phyloP scores from a whole-genome alignment of 2,329 filamentous ascomycete species.

The Talaromyces funiculosus region DNA sequence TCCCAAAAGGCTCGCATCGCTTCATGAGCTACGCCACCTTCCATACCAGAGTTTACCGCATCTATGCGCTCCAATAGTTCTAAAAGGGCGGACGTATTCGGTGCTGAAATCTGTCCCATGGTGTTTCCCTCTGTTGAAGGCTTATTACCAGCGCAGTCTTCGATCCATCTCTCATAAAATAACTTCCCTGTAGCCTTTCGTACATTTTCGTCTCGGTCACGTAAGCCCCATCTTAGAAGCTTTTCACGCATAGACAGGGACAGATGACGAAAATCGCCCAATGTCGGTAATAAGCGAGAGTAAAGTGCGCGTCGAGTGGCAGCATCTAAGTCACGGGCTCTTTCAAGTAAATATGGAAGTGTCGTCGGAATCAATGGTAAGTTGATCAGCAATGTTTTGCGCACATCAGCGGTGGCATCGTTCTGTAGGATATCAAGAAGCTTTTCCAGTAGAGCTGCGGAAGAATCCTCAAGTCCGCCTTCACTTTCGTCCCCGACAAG shows the following conservation, averaged over 20 bases:
- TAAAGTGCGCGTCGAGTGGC: slow-evolving; percentile 81
- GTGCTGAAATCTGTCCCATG: slow-evolving; percentile 48
- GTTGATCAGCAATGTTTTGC: slow-evolving; percentile 80
- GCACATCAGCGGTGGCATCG: slow-evolving; percentile 88
- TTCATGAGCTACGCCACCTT: slow-evolving; percentile 84
- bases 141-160: slow-evolving; percentile 74
- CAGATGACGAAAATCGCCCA: slow-evolving; percentile 91
- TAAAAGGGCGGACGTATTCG: slow-evolving; percentile 74
- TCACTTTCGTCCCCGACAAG: slow-evolving; percentile 67
- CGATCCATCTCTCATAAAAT: slow-evolving; percentile 95
- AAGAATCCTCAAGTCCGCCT: slow-evolving; percentile 62
- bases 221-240: slow-evolving; percentile 85
- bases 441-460: slow-evolving; percentile 69
- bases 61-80: slow-evolving; percentile 93
- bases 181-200: slow-evolving; percentile 83
- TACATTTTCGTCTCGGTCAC: slow-evolving; percentile 90
- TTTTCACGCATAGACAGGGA: slow-evolving; percentile 94
- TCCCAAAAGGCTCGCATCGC: slow-evolving; percentile 98
- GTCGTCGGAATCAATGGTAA: slow-evolving; percentile 79
- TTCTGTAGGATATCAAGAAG: slow-evolving; percentile 86
- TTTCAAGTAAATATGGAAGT: slow-evolving; percentile 79
- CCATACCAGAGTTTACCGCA: slow-evolving; percentile 80
- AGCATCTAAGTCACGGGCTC: slow-evolving; percentile 82
- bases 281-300: slow-evolving; percentile 73
- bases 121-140: slow-evolving; percentile 51